These are phyloP conservation scores for Arachnomyces sp. DNA, from an alignment of 2,329 filamentous ascomycete genomes.

Conservation along the genomic window DNA sequence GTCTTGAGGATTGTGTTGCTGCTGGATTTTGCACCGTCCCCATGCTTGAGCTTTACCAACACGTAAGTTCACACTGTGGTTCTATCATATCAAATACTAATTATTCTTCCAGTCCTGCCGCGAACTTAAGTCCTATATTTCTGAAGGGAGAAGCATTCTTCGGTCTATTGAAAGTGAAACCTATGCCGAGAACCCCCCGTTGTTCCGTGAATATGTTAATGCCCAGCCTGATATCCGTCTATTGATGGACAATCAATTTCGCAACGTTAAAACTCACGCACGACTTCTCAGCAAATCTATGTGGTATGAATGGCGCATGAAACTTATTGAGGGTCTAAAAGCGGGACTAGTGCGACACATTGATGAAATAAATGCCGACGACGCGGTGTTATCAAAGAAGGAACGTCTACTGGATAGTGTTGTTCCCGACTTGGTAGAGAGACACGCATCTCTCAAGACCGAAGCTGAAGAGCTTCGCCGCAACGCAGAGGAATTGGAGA, in stretches of 20 bases:
- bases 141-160: conserved; percentile 81
- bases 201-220: conserved; percentile 86
- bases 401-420: conserved; percentile 59
- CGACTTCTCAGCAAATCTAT: conserved; percentile 85
- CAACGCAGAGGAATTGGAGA: conserved; percentile 52
- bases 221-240: conserved; percentile 74
- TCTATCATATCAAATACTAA: conserved; percentile 5
- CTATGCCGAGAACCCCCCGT: conserved; percentile 76
- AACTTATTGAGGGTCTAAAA: conserved; percentile 72
- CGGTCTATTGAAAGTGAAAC: conserved; percentile 86
- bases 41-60: conserved; percentile 89
- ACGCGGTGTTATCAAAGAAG: conserved; percentile 56
- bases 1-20: conserved; percentile 69
- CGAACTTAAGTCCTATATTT: conserved; percentile 94
- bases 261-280: conserved; percentile 91
- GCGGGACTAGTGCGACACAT: conserved; percentile 68
- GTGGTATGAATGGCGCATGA: conserved; percentile 98
- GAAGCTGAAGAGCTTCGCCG: conserved; percentile 62
- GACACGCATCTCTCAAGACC: conserved; percentile 52
- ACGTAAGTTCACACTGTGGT: conserved; percentile 45
- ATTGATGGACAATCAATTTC: conserved; percentile 93
- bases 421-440: conserved; percentile 56
- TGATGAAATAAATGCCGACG: conserved; percentile 68
- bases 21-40: conserved; percentile 86
- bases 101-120: conserved; percentile 59